Evolutionary conservation across 140 eudicot species (phyloP), one percentile per base, ranked within the genome.

Genomic region (Erigeron philadelphicus): DNA sequence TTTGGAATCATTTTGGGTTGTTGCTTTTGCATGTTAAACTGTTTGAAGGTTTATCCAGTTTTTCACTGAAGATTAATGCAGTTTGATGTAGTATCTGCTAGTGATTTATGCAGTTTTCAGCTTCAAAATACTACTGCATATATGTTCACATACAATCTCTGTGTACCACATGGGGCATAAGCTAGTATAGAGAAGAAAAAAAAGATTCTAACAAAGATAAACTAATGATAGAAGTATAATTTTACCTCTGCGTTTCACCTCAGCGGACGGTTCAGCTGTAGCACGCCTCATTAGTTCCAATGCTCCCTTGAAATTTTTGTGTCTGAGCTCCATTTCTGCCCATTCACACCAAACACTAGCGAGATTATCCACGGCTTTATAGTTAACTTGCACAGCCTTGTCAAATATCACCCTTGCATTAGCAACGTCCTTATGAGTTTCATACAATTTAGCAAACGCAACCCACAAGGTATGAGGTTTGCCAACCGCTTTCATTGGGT

Each of bases 311-410:
- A 93, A 86, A 49, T 88, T 89, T 64, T 86, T 84, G 83, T 88
- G 94, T 66, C 87, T 81, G 21, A 93, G 79, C 56, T 89, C 98
- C 95, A 86, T 93, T 74, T 93, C 98, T 1, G 98, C 98, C 98
- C 98, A 93, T 63, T 88, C 98, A 76, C 98, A 93, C 98, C 98
- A 93, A 42, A 93, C 79, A 76, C 98, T 93, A 17, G 96, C 98
- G 52, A 93, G 73, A 71, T 93, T 86, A 72, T 93, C 98, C 64
- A 93, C 95, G 15, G 90, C 82, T 75, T 86, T 92, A 71, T 82
- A 92, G 12, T 87, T 90, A 9, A 92, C 96, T 78, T 92, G 98
- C 45, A 92, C 98, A 19, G 98, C 96, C 73, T 92, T 89, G 48
- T 92, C 98, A 70, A 88, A 89, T 15, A 92, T 86, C 46, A 92